These are phyloP conservation scores for Lippia alba DNA, from an alignment of 305 asterid genomes.

Conservation along the genomic window DNA sequence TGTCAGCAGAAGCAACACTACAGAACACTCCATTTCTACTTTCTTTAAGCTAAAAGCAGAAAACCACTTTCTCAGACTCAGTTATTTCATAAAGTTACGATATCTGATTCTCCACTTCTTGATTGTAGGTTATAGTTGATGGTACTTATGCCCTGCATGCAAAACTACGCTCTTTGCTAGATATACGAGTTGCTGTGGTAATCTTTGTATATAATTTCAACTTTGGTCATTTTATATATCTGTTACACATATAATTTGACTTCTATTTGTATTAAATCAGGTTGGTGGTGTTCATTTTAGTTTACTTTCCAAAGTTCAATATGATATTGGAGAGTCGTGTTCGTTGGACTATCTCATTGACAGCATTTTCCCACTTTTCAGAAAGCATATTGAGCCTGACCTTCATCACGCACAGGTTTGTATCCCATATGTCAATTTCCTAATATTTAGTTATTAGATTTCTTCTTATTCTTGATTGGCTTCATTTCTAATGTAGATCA, in stretches of 20 bases:
- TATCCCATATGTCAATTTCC: slow-evolving; percentile 34
- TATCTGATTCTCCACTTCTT: slow-evolving; percentile 35
- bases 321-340: slow-evolving; percentile 97
- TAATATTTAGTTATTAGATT: slow-evolving; percentile 31
- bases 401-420: slow-evolving; percentile 99
- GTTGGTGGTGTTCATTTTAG: slow-evolving; percentile 99
- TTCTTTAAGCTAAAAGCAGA: no score
- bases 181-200: slow-evolving; percentile 99
- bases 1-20: no score
- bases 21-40: no score
- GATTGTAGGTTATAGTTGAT: slow-evolving; percentile 83
- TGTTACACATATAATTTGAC: slow-evolving; percentile 32
- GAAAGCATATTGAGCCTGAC: slow-evolving; percentile 97
- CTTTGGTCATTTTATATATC: slow-evolving; percentile 22
- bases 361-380: slow-evolving; percentile 97
- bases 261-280: slow-evolving; percentile 52
- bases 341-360: slow-evolving; percentile 94
- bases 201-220: slow-evolving; percentile 19
- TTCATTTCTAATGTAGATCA: slow-evolving; percentile 69
- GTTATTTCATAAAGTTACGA: slow-evolving; percentile 1
- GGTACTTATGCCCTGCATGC: slow-evolving; percentile 96
- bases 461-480: slow-evolving; percentile 44
- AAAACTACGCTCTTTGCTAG: slow-evolving; percentile 91
- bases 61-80: no score
- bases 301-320: slow-evolving; percentile 97